phyloP scores from a whole-genome alignment of 805 yeast genomes.

The Metschnikowia chrysomelidarum region DNA sequence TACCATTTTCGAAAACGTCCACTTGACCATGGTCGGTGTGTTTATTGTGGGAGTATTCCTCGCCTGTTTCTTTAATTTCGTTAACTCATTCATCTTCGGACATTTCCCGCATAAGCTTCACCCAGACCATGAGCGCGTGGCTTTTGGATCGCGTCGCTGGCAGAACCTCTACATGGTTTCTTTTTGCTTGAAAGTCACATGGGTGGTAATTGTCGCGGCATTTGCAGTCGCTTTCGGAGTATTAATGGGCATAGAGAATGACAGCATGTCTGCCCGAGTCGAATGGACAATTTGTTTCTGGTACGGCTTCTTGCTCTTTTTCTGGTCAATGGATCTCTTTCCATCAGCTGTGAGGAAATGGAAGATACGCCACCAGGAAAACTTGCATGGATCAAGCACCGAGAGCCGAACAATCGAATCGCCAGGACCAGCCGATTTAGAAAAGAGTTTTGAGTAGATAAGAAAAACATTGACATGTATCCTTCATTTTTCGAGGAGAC shows the following conservation, averaged over 20 bases:
- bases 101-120: conserved; percentile 33
- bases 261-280: conserved; percentile 55
- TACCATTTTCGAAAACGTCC: conserved; percentile 52
- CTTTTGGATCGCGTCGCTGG: conserved; percentile 37
- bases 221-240: conserved; percentile 69
- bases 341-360: conserved; percentile 51
- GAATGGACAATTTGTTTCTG: conserved; percentile 88
- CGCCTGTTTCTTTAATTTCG: conserved; percentile 37
- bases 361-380: conserved; percentile 28
- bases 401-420: too few species aligned
- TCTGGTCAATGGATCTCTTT: conserved; percentile 67
- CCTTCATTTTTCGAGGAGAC: too few species aligned
- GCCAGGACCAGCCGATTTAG: too few species aligned
- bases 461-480: too few species aligned
- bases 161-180: conserved; percentile 45
- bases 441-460: too few species aligned
- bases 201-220: conserved; percentile 66
- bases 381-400: too few species aligned
- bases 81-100: conserved; percentile 39
- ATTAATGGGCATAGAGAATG: conserved; percentile 29
- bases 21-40: conserved; percentile 65
- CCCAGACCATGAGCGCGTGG: conserved; percentile 39
- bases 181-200: conserved; percentile 52
- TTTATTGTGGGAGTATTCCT: conserved; percentile 68
- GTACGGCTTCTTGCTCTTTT: conserved; percentile 67